A percentile compares a stretch with the other conserved stretches of the same genome.
Evolutionary conservation across 331 rosid genomes (phyloP).

Genomic region (Quercus tomentella): DNA sequence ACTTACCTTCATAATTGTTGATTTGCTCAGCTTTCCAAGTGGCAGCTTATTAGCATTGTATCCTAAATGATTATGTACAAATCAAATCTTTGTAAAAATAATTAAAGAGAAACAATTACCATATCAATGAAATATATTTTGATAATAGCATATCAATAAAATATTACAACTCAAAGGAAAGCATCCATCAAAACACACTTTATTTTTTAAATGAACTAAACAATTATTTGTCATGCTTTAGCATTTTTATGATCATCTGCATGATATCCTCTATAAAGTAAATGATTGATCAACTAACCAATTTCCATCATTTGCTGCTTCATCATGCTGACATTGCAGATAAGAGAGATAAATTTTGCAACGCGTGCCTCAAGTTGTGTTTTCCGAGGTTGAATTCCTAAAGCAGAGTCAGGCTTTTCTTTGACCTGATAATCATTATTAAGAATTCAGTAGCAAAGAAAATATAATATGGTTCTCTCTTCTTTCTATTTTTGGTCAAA

Average conservation of each 20-base stretch:
- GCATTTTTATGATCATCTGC: slow-evolving; percentile 19
- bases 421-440: slow-evolving; percentile 46
- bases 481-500: background rate
- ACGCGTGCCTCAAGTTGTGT: slow-evolving; percentile 68
- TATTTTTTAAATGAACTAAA: slow-evolving; percentile 9
- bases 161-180: background rate
- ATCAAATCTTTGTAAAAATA: background rate
- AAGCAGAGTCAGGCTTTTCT: slow-evolving; percentile 27
- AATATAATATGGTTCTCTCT: background rate
- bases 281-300: slow-evolving; percentile 48
- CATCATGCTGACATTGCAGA: slow-evolving; percentile 94
- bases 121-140: background rate
- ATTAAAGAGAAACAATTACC: background rate
- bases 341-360: slow-evolving; percentile 81
- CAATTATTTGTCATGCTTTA: slow-evolving; percentile 9
- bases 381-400: slow-evolving; percentile 55
- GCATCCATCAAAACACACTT: background rate
- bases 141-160: background rate
- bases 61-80: slow-evolving; percentile 44
- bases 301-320: slow-evolving; percentile 99
- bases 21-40: slow-evolving; percentile 93
- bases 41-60: slow-evolving; percentile 95
- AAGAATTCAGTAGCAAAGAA: slow-evolving; percentile 5
- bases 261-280: background rate
- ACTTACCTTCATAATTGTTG: slow-evolving; percentile 82